Conservation (phyloP, 805 yeast species). For the Scheffersomyces spartinae region DNA sequence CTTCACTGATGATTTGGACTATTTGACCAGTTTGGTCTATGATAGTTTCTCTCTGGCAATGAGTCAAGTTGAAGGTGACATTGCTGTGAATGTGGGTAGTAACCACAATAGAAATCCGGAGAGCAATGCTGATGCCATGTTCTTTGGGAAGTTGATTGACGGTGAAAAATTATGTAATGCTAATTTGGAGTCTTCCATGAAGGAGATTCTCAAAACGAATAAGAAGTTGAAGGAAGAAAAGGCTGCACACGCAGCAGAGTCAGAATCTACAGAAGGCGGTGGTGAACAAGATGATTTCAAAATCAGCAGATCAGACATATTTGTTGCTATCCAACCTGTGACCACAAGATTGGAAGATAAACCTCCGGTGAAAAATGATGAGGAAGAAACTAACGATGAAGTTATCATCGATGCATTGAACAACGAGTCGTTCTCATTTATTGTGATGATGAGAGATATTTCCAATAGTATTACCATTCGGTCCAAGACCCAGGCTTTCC, state of each 20-base stretch:
- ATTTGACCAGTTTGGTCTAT: constrained; percentile 36
- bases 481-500: constrained; percentile 83
- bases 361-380: constrained; percentile 2
- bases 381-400: constrained; percentile 13
- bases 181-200: constrained; percentile 66
- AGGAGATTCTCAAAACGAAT: constrained; percentile 24
- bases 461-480: constrained; percentile 64
- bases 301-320: constrained; percentile 45
- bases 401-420: constrained; percentile 34
- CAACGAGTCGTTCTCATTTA: constrained; percentile 57
- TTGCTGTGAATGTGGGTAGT: constrained; percentile 20
- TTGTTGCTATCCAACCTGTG: constrained; percentile 60
- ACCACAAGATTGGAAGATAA: constrained; percentile 13
- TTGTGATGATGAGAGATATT: constrained; percentile 65
- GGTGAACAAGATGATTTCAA: constrained; percentile 8
- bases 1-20: constrained; percentile 38
- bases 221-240: constrained; percentile 14
- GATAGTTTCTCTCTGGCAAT: constrained; percentile 50
- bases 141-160: constrained; percentile 66
- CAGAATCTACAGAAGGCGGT: constrained; percentile 6
- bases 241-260: constrained; percentile 7
- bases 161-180: constrained; percentile 87
- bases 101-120: constrained; percentile 7
- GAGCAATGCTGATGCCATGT: constrained; percentile 53
- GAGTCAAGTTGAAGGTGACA: constrained; percentile 71